phyloP scores from a whole-genome alignment of 805 yeast species.

The Lipomyces yamanashiensis region DNA sequence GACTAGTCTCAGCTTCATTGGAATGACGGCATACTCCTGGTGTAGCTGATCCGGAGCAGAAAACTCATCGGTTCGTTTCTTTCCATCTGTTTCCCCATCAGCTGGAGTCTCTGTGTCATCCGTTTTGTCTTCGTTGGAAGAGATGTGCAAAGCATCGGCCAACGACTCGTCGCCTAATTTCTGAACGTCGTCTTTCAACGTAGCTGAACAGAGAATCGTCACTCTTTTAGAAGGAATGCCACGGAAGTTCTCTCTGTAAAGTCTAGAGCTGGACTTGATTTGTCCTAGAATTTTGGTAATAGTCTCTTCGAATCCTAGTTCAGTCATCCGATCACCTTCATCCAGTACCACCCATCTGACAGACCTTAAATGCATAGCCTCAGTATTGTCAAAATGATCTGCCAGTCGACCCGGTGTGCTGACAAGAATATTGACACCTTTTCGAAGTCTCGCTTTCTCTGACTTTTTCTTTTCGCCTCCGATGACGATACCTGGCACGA shows the following conservation, averaged over 20 bases:
- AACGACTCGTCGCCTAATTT: conserved; percentile 80
- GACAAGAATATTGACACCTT: conserved; percentile 93
- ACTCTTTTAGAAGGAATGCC: conserved; percentile 71
- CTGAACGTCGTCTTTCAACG: conserved; percentile 79
- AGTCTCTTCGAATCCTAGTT: conserved; percentile 94
- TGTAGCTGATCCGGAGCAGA: conserved; percentile 89
- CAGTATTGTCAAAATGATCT: conserved; percentile 92
- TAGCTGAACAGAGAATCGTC: conserved; percentile 91
- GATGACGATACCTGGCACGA: conserved; percentile 94
- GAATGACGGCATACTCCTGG: conserved; percentile 82
- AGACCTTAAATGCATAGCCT: conserved; percentile 69
- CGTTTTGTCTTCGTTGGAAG: conserved; percentile 5
- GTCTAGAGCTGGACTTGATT: conserved; percentile 54
- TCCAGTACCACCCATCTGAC: conserved; percentile 89
- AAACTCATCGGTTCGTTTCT: conserved; percentile 18
- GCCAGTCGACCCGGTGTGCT: conserved; percentile 97
- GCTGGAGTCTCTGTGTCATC: not conserved
- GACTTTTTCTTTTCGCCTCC: conserved; percentile 99
- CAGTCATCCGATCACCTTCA: conserved; percentile 96
- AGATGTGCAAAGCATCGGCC: conserved; percentile 64
- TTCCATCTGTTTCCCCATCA: not conserved
- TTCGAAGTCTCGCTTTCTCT: conserved; percentile 92
- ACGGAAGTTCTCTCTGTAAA: conserved; percentile 46
- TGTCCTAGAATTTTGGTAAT: conserved; percentile 71
- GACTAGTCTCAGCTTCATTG: conserved; percentile 89